These are phyloP conservation scores for Parietaria judaica DNA, from an alignment of 306 rosid species.

Conservation along the genomic window DNA sequence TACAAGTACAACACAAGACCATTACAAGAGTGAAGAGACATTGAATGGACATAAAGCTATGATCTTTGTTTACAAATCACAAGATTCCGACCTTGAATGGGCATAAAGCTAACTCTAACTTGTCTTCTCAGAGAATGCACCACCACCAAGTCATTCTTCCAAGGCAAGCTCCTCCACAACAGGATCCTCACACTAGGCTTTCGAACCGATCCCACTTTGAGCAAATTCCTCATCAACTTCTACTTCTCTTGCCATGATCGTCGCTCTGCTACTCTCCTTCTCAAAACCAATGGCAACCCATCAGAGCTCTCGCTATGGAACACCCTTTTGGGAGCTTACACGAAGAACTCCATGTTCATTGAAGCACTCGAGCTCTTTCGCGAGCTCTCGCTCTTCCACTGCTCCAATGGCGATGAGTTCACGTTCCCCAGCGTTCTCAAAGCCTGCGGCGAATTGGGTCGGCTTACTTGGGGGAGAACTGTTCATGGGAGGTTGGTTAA, in stretches of 20 bases:
- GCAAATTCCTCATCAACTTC: conserved; percentile 45
- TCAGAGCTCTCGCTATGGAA: conserved; percentile 60
- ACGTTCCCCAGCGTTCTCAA: conserved; percentile 69
- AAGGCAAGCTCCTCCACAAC: conserved; percentile 59
- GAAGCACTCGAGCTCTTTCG: conserved; percentile 55
- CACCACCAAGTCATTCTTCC: conserved; percentile 37
- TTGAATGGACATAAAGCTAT: too few relatives aligned
- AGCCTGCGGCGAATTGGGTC: conserved; percentile 54
- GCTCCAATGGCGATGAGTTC: conserved; percentile 44
- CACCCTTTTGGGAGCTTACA: conserved; percentile 51
- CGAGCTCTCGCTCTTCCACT: conserved; percentile 29
- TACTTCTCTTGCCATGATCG: conserved; percentile 45
- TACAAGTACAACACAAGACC: too few relatives aligned
- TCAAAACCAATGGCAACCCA: conserved; percentile 37
- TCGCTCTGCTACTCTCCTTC: conserved; percentile 41
- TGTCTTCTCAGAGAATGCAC: conserved; percentile 40
- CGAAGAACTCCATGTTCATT: conserved; percentile 51
- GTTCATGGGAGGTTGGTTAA: conserved; percentile 50
- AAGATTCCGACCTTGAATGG: neutral
- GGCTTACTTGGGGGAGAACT: conserved; percentile 36
- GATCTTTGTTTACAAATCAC: too few relatives aligned
- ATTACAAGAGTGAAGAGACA: too few relatives aligned
- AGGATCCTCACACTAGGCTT: conserved; percentile 53
- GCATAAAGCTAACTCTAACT: conserved; percentile 25
- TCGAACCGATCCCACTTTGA: conserved; percentile 31